These are phyloP conservation scores for Monosporascus cannonballus DNA, from an alignment of 2,329 filamentous ascomycete genomes.

Conservation along the genomic window DNA sequence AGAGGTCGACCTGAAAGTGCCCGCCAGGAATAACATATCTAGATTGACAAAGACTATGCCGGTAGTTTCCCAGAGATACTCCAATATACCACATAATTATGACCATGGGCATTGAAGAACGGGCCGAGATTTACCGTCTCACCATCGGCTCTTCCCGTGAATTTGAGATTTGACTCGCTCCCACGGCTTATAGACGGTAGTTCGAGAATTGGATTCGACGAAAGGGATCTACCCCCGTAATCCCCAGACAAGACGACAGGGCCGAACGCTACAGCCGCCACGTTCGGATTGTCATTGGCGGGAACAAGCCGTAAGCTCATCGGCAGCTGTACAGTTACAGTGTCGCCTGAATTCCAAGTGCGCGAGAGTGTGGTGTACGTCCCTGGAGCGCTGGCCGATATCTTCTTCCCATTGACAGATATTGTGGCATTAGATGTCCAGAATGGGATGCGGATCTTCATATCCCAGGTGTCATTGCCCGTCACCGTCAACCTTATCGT, in stretches of 20 bases:
- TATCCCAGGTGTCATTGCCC: slow-evolving; percentile 24
- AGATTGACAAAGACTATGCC: no score
- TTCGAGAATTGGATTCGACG: slow-evolving; percentile 23
- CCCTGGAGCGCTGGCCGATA: slow-evolving; percentile 24
- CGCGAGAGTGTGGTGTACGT: slow-evolving; percentile 35
- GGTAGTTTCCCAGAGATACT: slow-evolving; percentile 3
- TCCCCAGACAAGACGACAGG: slow-evolving; percentile 39
- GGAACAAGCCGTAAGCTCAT: slow-evolving; percentile 36
- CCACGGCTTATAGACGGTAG: slow-evolving; percentile 22
- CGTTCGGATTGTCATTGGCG: slow-evolving; percentile 38
- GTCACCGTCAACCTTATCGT: slow-evolving; percentile 32
- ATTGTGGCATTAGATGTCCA: slow-evolving; percentile 37
- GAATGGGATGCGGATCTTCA: slow-evolving; percentile 39
- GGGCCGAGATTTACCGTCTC: slow-evolving; percentile 27
- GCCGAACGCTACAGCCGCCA: slow-evolving; percentile 42
- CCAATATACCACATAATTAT: slow-evolving; percentile 40
- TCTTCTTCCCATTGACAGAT: slow-evolving; percentile 33
- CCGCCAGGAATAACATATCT: no score
- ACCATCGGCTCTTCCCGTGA: slow-evolving; percentile 26
- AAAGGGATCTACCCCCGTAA: slow-evolving; percentile 30
- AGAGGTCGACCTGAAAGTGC: no score
- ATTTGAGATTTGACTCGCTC: slow-evolving; percentile 19
- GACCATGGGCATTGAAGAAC: slow-evolving; percentile 35
- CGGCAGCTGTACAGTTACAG: slow-evolving; percentile 35
- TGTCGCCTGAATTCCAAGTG: slow-evolving; percentile 37